Conservation (phyloP, 2,329 filamentous ascomycete species). For the Ilyonectria robusta region DNA sequence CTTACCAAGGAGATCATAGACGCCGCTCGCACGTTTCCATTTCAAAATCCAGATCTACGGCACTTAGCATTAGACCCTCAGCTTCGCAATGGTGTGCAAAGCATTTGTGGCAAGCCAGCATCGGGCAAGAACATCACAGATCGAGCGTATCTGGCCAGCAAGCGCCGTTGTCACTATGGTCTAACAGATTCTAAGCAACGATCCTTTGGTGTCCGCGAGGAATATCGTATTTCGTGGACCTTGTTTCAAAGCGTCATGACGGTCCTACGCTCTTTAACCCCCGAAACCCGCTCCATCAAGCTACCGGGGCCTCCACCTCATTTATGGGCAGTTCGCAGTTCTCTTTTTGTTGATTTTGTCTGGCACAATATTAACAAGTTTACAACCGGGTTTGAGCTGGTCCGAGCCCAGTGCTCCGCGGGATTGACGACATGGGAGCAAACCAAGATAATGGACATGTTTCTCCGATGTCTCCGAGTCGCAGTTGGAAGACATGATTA, state of each 20-base stretch:
- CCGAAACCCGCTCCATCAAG: not conserved
- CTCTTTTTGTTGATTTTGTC: constrained; percentile 16
- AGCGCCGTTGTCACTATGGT: constrained; percentile 18
- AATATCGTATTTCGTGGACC: constrained; percentile 21
- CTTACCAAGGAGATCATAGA: no score
- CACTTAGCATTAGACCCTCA: no score
- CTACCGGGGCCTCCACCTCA: constrained; percentile 2
- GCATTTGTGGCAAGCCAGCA: not conserved
- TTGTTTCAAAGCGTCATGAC: constrained; percentile 2
- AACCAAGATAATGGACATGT: not conserved
- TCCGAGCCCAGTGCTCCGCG: not conserved
- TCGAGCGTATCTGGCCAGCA: constrained; percentile 18
- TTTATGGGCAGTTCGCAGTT: constrained; percentile 18
- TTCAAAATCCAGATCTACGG: no score
- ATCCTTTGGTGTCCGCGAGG: constrained; percentile 3
- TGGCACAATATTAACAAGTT: constrained; percentile 28
- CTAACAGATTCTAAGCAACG: constrained; percentile 15
- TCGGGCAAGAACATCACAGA: not conserved
- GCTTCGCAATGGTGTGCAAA: not conserved
- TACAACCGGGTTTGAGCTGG: constrained; percentile 17
- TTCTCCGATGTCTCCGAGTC: constrained; percentile 24
- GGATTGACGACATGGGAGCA: constrained; percentile 9
- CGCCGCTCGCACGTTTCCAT: no score
- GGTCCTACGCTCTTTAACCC: constrained; percentile 8
- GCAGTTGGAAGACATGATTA: constrained; percentile 19